Evolutionary conservation across 2,329 filamentous ascomycete genomes (phyloP).

Genomic region (Colletotrichum plurivorum): DNA sequence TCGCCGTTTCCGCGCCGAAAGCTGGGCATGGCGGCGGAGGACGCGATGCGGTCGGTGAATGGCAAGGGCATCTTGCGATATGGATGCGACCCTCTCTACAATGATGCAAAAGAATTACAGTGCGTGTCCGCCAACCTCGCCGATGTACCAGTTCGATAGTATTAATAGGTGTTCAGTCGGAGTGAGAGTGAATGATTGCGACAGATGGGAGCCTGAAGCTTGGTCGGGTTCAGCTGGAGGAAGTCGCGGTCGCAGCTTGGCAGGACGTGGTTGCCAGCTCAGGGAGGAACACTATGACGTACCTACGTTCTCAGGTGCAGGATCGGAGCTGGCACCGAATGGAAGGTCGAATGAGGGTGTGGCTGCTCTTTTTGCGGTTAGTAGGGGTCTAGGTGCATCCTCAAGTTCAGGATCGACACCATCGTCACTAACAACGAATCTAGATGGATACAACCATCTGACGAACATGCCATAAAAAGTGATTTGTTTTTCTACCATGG

Average conservation of each 20-base stretch:
- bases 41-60: constrained; percentile 21
- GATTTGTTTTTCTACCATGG: background rate
- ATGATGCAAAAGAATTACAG: too few relatives aligned
- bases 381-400: too few relatives aligned
- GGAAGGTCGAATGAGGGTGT: too few relatives aligned
- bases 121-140: too few relatives aligned
- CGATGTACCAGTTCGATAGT: too few relatives aligned
- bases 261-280: constrained; percentile 29
- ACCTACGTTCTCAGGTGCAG: constrained; percentile 25
- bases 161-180: constrained; percentile 10
- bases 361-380: too few relatives aligned
- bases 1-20: constrained; percentile 47
- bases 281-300: constrained; percentile 32
- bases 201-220: background rate
- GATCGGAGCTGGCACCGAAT: constrained; percentile 9
- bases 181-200: background rate
- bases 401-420: background rate
- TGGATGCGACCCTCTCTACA: too few relatives aligned
- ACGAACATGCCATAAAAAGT: background rate
- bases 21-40: constrained; percentile 46
- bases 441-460: too few relatives aligned
- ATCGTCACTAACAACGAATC: background rate
- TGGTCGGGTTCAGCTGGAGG: constrained; percentile 7
- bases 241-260: constrained; percentile 4
- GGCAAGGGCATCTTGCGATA: background rate